Percentiles rank a stretch among this genome's conserved stretches.
Conservation (phyloP, 2,329 filamentous ascomycete genomes). For the Aspergillus caelatus region DNA sequence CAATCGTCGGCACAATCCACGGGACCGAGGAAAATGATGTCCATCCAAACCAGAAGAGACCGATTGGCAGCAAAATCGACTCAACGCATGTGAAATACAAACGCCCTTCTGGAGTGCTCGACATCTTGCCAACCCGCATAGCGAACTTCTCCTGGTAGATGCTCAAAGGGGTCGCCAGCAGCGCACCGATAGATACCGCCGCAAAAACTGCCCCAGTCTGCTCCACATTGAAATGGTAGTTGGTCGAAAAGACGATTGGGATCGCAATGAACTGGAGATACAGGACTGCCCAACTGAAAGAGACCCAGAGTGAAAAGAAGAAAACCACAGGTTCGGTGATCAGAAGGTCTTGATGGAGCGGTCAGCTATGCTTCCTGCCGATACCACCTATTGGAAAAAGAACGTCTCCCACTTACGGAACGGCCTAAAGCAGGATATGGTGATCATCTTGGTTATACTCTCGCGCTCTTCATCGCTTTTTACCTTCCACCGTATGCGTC, state of each 20-base stretch:
- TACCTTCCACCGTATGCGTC: conserved; percentile 74
- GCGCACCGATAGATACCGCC: conserved; percentile 66
- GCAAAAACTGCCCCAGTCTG: conserved; percentile 69
- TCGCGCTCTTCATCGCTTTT: conserved; percentile 73
- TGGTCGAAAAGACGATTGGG: conserved; percentile 71
- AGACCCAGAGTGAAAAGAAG: conserved; percentile 80
- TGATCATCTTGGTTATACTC: conserved; percentile 67
- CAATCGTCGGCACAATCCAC: conserved; percentile 71
- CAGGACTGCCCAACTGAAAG: conserved; percentile 82
- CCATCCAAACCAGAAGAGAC: conserved; percentile 77
- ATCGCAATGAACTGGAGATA: conserved; percentile 80
- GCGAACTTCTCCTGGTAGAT: conserved; percentile 71
- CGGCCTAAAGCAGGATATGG: conserved; percentile 71
- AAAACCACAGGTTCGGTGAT: conserved; percentile 62
- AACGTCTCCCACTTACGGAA: conserved; percentile 54
- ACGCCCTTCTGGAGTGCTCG: conserved; percentile 67
- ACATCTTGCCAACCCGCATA: conserved; percentile 49
- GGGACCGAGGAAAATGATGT: conserved; percentile 61
- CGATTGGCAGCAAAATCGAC: conserved; percentile 70
- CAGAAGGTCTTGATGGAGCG: conserved; percentile 47
- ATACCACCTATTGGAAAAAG: not conserved
- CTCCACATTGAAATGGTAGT: conserved; percentile 66
- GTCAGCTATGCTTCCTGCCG: not conserved
- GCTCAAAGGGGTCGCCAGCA: conserved; percentile 66
- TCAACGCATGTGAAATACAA: conserved; percentile 80